These are phyloP conservation scores for Colletotrichum sp. DNA, from an alignment of 2,329 filamentous ascomycete species.

Conservation along the genomic window DNA sequence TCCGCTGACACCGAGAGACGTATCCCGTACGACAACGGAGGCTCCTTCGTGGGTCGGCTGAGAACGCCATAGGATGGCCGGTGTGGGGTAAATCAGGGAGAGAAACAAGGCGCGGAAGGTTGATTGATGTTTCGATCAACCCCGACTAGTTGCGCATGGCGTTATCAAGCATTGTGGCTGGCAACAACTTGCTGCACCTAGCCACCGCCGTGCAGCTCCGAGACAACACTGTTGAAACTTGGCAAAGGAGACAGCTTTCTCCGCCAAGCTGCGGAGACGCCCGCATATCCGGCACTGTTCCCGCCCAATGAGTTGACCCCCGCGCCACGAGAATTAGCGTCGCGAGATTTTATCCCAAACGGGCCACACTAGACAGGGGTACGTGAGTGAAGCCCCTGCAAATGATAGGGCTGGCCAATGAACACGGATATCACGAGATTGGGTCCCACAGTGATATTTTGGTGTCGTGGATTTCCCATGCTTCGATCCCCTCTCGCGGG, in stretches of 20 bases:
- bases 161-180: neutral
- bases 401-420: neutral
- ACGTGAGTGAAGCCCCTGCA: neutral
- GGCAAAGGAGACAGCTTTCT: neutral
- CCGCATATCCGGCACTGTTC: neutral
- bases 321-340: neutral
- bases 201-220: neutral
- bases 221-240: neutral
- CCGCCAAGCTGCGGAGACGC: neutral
- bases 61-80: neutral
- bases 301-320: neutral
- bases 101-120: neutral
- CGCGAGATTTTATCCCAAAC: neutral
- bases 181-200: neutral
- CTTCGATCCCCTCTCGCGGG: neutral
- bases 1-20: neutral
- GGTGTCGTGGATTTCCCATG: neutral
- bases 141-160: neutral
- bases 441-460: neutral
- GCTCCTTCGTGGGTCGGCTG: neutral
- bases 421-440: neutral
- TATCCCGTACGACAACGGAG: neutral
- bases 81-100: neutral
- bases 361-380: neutral
- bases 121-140: neutral